Percentiles rank a stretch among this genome's conserved stretches.
Conservation (phyloP, 2,329 filamentous ascomycete genomes). For the Ceratocystis papillata region DNA sequence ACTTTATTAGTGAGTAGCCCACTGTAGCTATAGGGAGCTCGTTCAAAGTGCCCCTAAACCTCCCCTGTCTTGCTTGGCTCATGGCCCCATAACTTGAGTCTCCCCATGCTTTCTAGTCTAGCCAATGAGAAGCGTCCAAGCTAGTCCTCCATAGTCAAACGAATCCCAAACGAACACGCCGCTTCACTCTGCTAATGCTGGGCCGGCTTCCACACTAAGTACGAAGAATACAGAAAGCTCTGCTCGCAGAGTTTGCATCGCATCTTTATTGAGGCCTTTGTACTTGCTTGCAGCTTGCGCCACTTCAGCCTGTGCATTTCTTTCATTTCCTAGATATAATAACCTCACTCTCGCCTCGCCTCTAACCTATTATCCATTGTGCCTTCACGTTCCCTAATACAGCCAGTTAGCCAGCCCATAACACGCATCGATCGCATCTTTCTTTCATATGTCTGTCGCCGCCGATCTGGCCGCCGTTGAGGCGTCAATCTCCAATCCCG, state of each 20-base stretch:
- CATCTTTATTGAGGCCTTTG: background rate
- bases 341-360: background rate
- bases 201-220: background rate
- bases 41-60: background rate
- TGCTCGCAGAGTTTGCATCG: background rate
- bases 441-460: constrained; percentile 27
- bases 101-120: background rate
- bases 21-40: background rate
- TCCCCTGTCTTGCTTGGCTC: background rate
- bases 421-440: background rate
- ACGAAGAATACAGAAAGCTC: background rate
- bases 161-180: constrained; percentile 20
- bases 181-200: background rate
- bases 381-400: background rate
- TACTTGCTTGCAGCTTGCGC: background rate
- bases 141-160: background rate
- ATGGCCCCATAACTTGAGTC: background rate
- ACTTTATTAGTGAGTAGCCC: background rate
- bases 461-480: constrained; percentile 28
- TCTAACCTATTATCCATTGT: background rate
- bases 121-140: background rate
- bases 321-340: too few species aligned
- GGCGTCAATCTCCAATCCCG: constrained; percentile 28
- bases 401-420: background rate
- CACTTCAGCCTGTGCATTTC: background rate